These are phyloP conservation scores for Schwanniomyces etchellsii DNA, from an alignment of 1,139 yeast species.

Conservation along the genomic window DNA sequence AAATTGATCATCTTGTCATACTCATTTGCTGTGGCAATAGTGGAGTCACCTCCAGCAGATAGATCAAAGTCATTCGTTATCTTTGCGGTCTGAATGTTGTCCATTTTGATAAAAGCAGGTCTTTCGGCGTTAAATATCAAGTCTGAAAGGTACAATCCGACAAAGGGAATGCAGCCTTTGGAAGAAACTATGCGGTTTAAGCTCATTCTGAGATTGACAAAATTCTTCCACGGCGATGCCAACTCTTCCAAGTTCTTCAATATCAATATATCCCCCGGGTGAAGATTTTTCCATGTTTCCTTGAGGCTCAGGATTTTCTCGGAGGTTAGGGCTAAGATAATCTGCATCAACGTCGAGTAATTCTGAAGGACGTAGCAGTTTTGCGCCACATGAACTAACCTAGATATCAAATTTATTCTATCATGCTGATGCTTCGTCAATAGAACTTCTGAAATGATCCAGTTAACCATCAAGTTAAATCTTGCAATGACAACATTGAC, in stretches of 20 bases:
- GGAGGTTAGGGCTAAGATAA: constrained; percentile 77
- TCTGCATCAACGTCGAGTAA: constrained; percentile 82
- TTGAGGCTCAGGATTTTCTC: constrained; percentile 55
- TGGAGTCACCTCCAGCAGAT: constrained; percentile 8
- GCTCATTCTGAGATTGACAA: constrained; percentile 57
- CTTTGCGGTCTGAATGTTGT: constrained; percentile 2
- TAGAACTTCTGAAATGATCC: constrained; percentile 86
- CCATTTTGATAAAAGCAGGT: constrained; percentile 34
- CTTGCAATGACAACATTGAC: constrained; percentile 82
- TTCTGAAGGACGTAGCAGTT: constrained; percentile 71
- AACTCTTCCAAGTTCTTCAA: constrained; percentile 61
- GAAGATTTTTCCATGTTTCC: constrained; percentile 69
- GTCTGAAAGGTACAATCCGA: constrained; percentile 82
- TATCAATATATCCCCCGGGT: constrained; percentile 53
- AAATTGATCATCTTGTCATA: constrained; percentile 59
- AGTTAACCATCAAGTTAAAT: constrained; percentile 82
- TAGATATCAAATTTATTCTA: constrained; percentile 61
- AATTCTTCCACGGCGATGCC: constrained; percentile 62
- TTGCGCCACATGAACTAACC: constrained; percentile 83
- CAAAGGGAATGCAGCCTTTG: constrained; percentile 83
- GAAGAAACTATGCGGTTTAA: constrained; percentile 61
- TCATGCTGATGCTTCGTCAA: constrained; percentile 57
- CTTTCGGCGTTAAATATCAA: constrained; percentile 76
- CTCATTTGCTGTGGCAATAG: constrained; percentile 10
- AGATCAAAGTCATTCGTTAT: constrained; percentile 6